Percentiles rank a stretch among this genome's conserved stretches.
Conservation (phyloP, 208 protist genomes). For the Trypanosoma congolense region DNA sequence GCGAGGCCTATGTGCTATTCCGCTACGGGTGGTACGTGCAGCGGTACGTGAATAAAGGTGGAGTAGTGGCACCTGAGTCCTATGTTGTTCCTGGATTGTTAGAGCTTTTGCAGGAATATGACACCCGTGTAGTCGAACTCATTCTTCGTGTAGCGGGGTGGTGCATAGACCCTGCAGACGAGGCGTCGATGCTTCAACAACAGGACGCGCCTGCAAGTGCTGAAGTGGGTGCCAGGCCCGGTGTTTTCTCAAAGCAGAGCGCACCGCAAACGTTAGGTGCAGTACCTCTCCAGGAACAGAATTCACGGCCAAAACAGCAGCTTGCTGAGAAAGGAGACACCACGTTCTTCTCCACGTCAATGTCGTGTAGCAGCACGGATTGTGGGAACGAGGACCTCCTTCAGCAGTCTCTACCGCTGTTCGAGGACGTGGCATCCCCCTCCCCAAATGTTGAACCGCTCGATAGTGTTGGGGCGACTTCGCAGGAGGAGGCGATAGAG, state of each 20-base stretch:
- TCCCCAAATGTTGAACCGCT: conserved; percentile 5
- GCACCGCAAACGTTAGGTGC: background rate
- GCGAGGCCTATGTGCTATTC: conserved; percentile 61
- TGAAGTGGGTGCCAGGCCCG: background rate
- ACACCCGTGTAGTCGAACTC: conserved; percentile 21
- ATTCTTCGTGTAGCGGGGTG: conserved; percentile 53
- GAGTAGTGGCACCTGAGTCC: background rate
- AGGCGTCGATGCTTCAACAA: conserved; percentile 6
- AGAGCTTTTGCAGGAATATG: conserved; percentile 16
- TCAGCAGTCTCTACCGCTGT: background rate
- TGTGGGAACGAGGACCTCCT: background rate
- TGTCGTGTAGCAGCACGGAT: background rate
- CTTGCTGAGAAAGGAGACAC: background rate
- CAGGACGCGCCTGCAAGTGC: background rate
- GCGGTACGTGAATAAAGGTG: conserved; percentile 27
- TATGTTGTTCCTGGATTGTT: conserved; percentile 16
- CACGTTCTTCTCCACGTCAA: background rate
- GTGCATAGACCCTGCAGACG: conserved; percentile 12
- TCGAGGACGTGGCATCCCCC: background rate
- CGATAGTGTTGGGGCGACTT: conserved; percentile 49
- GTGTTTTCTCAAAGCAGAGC: background rate
- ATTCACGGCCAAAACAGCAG: background rate
- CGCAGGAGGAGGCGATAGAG: conserved; percentile 70
- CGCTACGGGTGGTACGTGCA: conserved; percentile 49
- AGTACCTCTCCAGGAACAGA: too few relatives aligned